These are phyloP conservation scores for Gnomoniopsis sp. DNA, from an alignment of 2,329 filamentous ascomycete species.

Conservation along the genomic window DNA sequence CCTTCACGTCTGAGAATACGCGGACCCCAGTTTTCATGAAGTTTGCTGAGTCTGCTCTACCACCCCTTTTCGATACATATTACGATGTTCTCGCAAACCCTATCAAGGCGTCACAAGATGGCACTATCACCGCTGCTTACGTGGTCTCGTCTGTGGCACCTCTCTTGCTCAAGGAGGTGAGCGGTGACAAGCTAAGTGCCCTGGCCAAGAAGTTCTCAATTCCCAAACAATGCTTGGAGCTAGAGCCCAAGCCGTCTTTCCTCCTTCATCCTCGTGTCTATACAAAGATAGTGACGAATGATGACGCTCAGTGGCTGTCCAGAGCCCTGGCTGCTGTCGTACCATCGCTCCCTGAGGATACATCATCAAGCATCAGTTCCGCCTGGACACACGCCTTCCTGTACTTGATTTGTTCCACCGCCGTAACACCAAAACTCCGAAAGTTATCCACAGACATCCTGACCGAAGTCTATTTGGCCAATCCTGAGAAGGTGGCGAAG, in stretches of 20 bases:
- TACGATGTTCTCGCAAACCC: slow-evolving; percentile 78
- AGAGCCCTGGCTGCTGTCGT: slow-evolving; percentile 65
- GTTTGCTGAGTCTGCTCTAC: slow-evolving; percentile 51
- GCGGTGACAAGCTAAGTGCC: slow-evolving; percentile 42
- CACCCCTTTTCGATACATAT: slow-evolving; percentile 65
- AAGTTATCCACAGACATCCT: slow-evolving; percentile 61
- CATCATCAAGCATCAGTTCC: slow-evolving; percentile 47
- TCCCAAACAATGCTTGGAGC: slow-evolving; percentile 60
- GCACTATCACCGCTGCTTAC: slow-evolving; percentile 76
- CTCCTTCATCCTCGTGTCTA: slow-evolving; percentile 82
- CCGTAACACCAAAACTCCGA: slow-evolving; percentile 58
- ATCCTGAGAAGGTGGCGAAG: slow-evolving; percentile 56
- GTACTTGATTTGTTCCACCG: slow-evolving; percentile 67
- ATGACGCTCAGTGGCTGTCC: slow-evolving; percentile 76
- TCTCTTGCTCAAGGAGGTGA: slow-evolving; percentile 49
- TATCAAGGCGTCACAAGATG: slow-evolving; percentile 73
- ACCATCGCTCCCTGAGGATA: slow-evolving; percentile 47
- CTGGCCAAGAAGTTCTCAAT: slow-evolving; percentile 61
- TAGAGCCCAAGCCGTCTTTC: slow-evolving; percentile 83
- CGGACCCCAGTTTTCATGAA: slow-evolving; percentile 44
- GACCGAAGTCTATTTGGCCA: slow-evolving; percentile 59
- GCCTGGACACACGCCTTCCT: slow-evolving; percentile 85
- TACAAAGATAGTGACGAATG: slow-evolving; percentile 68
- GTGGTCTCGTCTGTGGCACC: slow-evolving; percentile 66
- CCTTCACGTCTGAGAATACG: slow-evolving; percentile 41